A percentile compares a stretch with the other conserved stretches of the same genome.
Evolutionary conservation across 306 rosid species (phyloP).

Genomic region (Quercus cerris): DNA sequence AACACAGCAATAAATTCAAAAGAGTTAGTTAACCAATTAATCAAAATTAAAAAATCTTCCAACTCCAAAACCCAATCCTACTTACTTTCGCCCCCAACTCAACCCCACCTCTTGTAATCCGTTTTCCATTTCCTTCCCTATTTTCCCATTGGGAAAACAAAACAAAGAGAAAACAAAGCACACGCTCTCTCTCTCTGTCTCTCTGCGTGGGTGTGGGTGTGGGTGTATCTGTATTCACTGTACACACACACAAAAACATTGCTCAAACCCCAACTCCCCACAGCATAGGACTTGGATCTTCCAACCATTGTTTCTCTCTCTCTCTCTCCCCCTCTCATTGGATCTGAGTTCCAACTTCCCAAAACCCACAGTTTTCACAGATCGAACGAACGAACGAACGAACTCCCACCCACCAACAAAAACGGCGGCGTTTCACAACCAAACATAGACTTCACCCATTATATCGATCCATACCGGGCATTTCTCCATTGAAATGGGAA

Average conservation of each 20-base stretch:
- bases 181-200: background rate
- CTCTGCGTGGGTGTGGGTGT: background rate
- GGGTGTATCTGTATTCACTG: background rate
- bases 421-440: background rate
- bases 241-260: conserved; percentile 26
- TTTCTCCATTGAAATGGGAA: conserved; percentile 64
- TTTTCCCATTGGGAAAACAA: background rate
- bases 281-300: conserved; percentile 71
- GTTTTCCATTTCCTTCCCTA: background rate
- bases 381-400: background rate
- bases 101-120: no score
- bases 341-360: conserved; percentile 53
- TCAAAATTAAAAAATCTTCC: background rate
- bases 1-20: no score
- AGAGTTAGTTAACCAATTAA: no score
- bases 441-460: background rate
- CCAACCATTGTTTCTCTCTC: conserved; percentile 14
- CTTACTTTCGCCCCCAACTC: background rate
- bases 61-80: background rate
- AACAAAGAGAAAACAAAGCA: background rate
- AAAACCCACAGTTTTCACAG: conserved; percentile 14
- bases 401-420: no score
- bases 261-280: conserved; percentile 50
- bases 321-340: conserved; percentile 26
- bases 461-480: conserved; percentile 31